A percentile compares a stretch with the other conserved stretches of the same genome.
Evolutionary conservation across 2,329 filamentous ascomycete genomes (phyloP).

Genomic region (Aspergillus sp.): DNA sequence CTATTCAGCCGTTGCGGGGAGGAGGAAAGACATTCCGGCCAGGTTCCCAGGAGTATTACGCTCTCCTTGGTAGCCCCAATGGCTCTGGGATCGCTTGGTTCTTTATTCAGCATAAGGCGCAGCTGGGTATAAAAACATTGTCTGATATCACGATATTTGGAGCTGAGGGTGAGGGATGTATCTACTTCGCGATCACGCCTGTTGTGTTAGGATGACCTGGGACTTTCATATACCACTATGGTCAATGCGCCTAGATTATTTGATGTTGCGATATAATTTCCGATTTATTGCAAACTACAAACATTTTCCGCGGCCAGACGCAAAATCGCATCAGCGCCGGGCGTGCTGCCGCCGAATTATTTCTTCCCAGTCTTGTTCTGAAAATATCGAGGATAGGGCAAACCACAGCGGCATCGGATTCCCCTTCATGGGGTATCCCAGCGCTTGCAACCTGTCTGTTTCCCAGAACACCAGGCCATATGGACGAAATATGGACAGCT

Average conservation of each 20-base stretch:
- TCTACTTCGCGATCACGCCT: not conserved
- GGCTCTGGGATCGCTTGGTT: not conserved
- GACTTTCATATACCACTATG: not conserved
- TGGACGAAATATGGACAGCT: constrained; percentile 6
- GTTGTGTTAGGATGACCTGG: not conserved
- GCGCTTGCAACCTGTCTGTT: not conserved
- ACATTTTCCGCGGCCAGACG: too few species aligned
- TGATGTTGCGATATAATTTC: too few species aligned
- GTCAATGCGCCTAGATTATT: too few species aligned
- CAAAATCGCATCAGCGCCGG: not conserved
- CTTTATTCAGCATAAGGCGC: not conserved
- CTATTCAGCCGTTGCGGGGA: too few species aligned
- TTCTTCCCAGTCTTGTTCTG: constrained; percentile 13
- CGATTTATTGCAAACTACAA: too few species aligned
- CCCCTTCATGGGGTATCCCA: not conserved
- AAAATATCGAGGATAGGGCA: constrained; percentile 12
- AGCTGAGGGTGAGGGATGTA: not conserved
- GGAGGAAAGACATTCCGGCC: too few species aligned
- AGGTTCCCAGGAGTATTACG: not conserved
- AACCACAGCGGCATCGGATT: constrained; percentile 6
- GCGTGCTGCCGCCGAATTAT: constrained; percentile 1
- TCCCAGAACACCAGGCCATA: constrained; percentile 6
- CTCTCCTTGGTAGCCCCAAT: not conserved
- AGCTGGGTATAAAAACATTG: not conserved
- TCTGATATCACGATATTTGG: not conserved